Evolutionary conservation across 768 basidiomycete species (phyloP).

Genomic region (Boletus coccyginus): DNA sequence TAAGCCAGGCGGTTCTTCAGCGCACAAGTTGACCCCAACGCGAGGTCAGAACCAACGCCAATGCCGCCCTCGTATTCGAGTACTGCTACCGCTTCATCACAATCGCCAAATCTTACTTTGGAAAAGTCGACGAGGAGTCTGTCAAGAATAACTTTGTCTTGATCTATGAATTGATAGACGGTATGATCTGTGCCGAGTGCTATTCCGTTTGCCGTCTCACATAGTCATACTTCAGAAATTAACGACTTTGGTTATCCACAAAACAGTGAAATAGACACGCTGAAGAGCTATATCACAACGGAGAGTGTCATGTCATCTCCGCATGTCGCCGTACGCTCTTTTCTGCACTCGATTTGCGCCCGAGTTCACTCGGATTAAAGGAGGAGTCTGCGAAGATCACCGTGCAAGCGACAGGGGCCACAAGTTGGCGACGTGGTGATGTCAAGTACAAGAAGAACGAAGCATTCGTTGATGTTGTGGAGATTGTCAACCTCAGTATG

Average conservation of each 20-base stretch:
- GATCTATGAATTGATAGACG: constrained; percentile 97
- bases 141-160: constrained; percentile 99
- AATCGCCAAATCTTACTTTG: constrained; percentile 95
- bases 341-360: neutral
- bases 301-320: constrained; percentile 89
- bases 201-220: constrained; percentile 5
- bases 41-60: constrained; percentile 79
- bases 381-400: constrained; percentile 98
- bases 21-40: neutral
- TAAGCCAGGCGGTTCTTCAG: constrained; percentile 34
- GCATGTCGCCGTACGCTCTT: constrained; percentile 67
- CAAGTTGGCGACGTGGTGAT: constrained; percentile 92
- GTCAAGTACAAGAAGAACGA: constrained; percentile 99
- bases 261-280: constrained; percentile 96
- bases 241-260: constrained; percentile 99
- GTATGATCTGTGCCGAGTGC: constrained; percentile 40
- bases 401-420: constrained; percentile 93
- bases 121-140: constrained; percentile 96
- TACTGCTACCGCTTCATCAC: constrained; percentile 96
- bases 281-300: constrained; percentile 97
- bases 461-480: constrained; percentile 99
- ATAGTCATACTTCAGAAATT: constrained; percentile 61
- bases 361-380: constrained; percentile 37
- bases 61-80: constrained; percentile 97
- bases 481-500: constrained; percentile 95